A percentile compares a stretch with the other conserved stretches of the same genome.
Evolutionary conservation across 192 early-diverging fungal species (phyloP).

Genomic region (Linnemannia hyalina): DNA sequence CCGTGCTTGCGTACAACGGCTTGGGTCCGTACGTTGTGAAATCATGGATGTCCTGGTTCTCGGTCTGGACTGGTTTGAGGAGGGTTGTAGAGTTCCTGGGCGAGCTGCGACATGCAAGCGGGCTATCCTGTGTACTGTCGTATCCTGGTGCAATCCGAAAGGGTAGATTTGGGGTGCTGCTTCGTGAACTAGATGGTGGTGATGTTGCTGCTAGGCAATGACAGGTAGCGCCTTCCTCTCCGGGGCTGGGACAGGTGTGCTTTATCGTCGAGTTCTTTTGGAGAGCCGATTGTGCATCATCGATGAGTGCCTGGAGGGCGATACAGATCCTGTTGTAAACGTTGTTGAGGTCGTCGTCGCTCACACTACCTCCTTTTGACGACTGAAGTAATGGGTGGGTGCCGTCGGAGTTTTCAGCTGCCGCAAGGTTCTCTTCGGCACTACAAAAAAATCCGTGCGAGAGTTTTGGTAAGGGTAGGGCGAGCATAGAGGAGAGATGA

Average conservation of each 20-base stretch:
- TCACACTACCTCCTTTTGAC: too few species aligned
- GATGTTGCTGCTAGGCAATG: background rate
- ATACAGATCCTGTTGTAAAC: slow-evolving; percentile 49
- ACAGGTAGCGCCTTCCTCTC: background rate
- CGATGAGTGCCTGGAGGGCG: slow-evolving; percentile 31
- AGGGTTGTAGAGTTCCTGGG: background rate
- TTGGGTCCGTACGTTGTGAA: background rate
- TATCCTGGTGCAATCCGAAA: background rate
- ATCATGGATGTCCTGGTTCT: background rate
- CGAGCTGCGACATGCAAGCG: background rate
- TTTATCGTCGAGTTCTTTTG: slow-evolving; percentile 6
- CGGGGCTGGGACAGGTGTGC: background rate
- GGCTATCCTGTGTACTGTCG: background rate
- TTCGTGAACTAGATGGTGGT: background rate
- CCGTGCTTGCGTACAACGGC: slow-evolving; percentile 28
- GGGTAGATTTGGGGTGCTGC: background rate
- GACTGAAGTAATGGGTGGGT: background rate
- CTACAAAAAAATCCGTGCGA: slow-evolving; percentile 4
- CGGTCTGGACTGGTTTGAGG: background rate
- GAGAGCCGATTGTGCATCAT: slow-evolving; percentile 35
- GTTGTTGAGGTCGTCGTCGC: slow-evolving; percentile 29
- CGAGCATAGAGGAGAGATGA: background rate
- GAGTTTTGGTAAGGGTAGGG: background rate
- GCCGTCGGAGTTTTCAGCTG: background rate
- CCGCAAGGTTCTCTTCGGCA: slow-evolving; percentile 27